Base-by-base conservation (phyloP, 2,329 filamentous ascomycete genomes). In the Lachnellula suecica region DNA sequence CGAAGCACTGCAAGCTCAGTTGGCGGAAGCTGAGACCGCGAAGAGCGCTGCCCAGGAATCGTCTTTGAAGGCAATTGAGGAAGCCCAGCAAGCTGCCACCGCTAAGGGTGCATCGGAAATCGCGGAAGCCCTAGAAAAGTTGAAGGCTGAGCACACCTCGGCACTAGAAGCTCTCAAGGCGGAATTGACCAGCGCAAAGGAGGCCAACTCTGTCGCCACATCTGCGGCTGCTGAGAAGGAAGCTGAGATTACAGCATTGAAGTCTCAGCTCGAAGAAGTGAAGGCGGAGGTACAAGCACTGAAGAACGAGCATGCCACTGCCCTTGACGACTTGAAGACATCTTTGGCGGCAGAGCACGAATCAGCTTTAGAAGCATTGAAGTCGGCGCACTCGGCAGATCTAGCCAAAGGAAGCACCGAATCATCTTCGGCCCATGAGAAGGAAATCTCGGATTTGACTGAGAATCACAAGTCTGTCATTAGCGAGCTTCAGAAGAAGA, bases 401-500 rank as follows among this genome's bases (percentile, higher is more conserved):
- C 67, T 83, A 24, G 73, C 73, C 6, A 72, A 77, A 60, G 75
- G 72, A 50, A 71, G 74, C 59, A 62, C 72, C 1, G 70, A 76
- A 44, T 69, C 71, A 8, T 70, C 71, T 11, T 74, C 64, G 25
- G 48, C 74, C 2, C 75, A 81, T 25, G 75, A 81, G 53, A 70
- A 76, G 50, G 71, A 74, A 19, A 64, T 84, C 24, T 67, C 72
- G 9, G 78, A 80, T 9, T 69, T 84, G 43, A 79, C 77, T 61
- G 60, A 72, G 4, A 69, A 68, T 44, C 79, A 85, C 56, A 78
- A 83, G 49, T 62, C 71, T 10, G 67, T 71, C 3, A 61, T 76
- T 25, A 72, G 71, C 22, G 75, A 76, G 19, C 68, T 85, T 42
- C 77, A 84, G 66, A 76, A 72, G 62, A 78, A 81, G 67, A 72